Evolutionary conservation across 768 basidiomycete genomes (phyloP).

Genomic region (Naganishia onofrii): DNA sequence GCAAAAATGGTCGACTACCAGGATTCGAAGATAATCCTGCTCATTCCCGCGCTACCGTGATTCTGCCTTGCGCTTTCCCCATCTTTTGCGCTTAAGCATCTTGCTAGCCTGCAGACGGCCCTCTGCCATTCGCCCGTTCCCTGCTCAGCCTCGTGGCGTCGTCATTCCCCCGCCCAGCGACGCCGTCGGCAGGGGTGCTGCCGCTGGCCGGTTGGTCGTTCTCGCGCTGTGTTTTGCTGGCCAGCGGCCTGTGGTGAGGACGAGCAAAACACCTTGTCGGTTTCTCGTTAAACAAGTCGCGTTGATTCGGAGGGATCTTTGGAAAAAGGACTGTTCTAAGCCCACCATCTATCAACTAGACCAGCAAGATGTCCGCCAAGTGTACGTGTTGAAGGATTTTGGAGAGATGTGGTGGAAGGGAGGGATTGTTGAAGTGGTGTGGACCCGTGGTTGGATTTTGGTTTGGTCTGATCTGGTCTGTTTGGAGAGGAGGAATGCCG

Average conservation of each 20-base stretch:
- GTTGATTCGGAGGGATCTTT: background rate
- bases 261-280: constrained; percentile 2
- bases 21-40: too few species aligned
- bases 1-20: too few species aligned
- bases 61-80: background rate
- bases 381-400: constrained; percentile 34
- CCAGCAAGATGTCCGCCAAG: constrained; percentile 45
- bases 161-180: background rate
- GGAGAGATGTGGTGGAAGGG: constrained; percentile 13
- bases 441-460: background rate
- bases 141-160: constrained; percentile 2
- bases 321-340: constrained; percentile 15
- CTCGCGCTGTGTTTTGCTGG: background rate
- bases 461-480: constrained; percentile 18
- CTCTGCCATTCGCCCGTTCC: background rate
- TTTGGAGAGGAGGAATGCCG: constrained; percentile 1
- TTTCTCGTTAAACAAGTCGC: background rate
- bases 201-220: background rate
- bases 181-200: background rate
- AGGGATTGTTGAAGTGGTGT: background rate
- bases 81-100: background rate
- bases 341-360: constrained; percentile 19
- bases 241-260: background rate
- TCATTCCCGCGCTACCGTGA: too few species aligned
- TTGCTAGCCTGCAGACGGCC: background rate